Percentiles rank a stretch among this genome's conserved stretches.
phyloP scores from a whole-genome alignment of 108 stramenopile genomes.

The Cyclotella kingstonii region DNA sequence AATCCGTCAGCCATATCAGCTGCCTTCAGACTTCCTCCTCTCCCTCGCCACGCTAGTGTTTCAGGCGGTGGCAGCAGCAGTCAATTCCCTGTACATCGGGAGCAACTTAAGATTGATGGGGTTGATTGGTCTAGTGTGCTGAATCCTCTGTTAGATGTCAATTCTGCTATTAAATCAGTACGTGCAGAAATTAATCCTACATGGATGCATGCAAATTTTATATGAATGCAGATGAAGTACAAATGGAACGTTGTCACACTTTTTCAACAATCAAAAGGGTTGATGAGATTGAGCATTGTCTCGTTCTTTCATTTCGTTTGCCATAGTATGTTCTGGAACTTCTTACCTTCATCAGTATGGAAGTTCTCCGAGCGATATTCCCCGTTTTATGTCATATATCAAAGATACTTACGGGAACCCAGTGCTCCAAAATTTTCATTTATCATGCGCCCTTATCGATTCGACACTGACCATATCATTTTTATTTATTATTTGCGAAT shows the following conservation, averaged over 20 bases:
- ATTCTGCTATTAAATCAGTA: slow-evolving; percentile 59
- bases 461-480: no score
- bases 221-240: slow-evolving; percentile 7
- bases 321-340: slow-evolving; percentile 40
- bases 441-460: slow-evolving; percentile 1
- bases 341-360: slow-evolving; percentile 38
- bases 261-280: slow-evolving; percentile 44
- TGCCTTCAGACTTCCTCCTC: slow-evolving; percentile 40
- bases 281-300: slow-evolving; percentile 1
- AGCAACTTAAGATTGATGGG: slow-evolving; percentile 53
- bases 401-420: slow-evolving; percentile 42
- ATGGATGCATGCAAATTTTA: not conserved
- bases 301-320: slow-evolving; percentile 12
- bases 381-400: slow-evolving; percentile 20
- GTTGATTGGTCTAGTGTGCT: slow-evolving; percentile 63
- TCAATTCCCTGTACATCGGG: slow-evolving; percentile 1
- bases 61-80: not conserved
- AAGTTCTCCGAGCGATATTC: slow-evolving; percentile 46
- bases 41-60: slow-evolving; percentile 1
- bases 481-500: not conserved
- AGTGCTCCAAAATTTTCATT: slow-evolving; percentile 44
- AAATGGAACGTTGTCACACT: not conserved
- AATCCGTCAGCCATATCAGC: slow-evolving; percentile 44
- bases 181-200: slow-evolving; percentile 19
- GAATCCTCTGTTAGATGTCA: slow-evolving; percentile 56